Evolutionary conservation across 169 alveolate genomes (phyloP).

Genomic region (Plasmodium knowlesi): DNA sequence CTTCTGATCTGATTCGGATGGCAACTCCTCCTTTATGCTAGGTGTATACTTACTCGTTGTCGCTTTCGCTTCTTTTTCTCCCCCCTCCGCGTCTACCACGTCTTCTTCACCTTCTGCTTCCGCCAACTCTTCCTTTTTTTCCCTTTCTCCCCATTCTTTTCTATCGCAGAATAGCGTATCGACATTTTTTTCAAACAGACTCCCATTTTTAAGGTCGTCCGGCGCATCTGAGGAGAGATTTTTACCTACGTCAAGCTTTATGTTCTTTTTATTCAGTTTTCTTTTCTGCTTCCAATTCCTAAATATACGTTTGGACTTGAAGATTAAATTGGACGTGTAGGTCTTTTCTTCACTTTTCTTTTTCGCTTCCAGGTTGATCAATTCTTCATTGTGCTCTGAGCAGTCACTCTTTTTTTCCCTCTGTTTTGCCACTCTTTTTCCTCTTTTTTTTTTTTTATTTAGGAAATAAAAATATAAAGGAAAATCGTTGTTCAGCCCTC

Average conservation of each 20-base stretch:
- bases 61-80: background rate
- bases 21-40: background rate
- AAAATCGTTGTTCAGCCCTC: conserved; percentile 61
- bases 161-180: background rate
- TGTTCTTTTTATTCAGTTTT: conserved; percentile 27
- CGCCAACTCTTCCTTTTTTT: background rate
- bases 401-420: conserved; percentile 24
- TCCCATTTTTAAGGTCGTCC: background rate
- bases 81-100: background rate
- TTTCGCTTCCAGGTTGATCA: background rate
- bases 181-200: conserved; percentile 1
- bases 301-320: conserved; percentile 36
- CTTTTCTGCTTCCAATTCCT: conserved; percentile 61
- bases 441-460: conserved; percentile 54
- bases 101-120: background rate
- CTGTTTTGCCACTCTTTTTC: background rate
- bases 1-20: background rate
- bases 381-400: conserved; percentile 2
- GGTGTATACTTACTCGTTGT: background rate
- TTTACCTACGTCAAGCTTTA: conserved; percentile 28
- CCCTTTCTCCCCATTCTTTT: background rate
- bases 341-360: conserved; percentile 54
- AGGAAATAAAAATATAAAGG: conserved; percentile 60
- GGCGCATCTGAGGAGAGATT: conserved; percentile 5
- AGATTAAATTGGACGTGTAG: conserved; percentile 52